Base-by-base conservation (phyloP, 306 rosid genomes). In the Canavalia ensiformis region DNA sequence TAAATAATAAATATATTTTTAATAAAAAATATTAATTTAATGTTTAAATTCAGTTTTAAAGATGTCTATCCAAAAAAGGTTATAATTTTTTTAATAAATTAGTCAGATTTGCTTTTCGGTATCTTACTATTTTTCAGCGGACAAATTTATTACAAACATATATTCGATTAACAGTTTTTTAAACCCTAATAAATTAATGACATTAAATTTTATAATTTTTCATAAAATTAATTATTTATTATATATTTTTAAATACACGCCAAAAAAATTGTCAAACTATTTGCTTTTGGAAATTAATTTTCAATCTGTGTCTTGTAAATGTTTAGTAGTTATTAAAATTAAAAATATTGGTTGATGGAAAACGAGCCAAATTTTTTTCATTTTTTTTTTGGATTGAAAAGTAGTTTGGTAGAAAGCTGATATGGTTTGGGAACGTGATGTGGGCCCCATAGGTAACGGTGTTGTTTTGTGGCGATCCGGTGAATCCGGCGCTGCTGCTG, bases 401-500 rank as follows among this genome's bases (percentile, higher is more conserved):
- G 4, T 3, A 13, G 0, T 37, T 37, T 5, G n/a, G 12, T 10
- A 8, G 0, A 9, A 50, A 2, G 41, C 4, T 7, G 41, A 68
- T 46, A 30, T 68, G 41, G 29, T 46, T 68, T 10, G 42, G 44
- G 37, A 50, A 59, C 10, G 11, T 33, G 37, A 39, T 6, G 18
- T 78, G 57, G 85, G 10, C 12, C 39, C 31, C 7, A 31, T 83
- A 94, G 97, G 92, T 92, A 5, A 87, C 92, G 0, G 5, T 90
- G 8, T 0, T 91, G 11, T 94, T 94, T 72, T 92, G 97, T 13
- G 97, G 98, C 4, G 95, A 92, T 3, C 95, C 97, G 0, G 33
- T 94, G 71, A 92, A 83, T 52, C 97, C 97, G 29, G 75, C 94
- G 4, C 51, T 92, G 10, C 64, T 94, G 0, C 62, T 94, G 3